Evolutionary conservation across 169 alveolate species (phyloP), one percentile per base, ranked within the genome.

Genomic region (Eimeria sp.): DNA sequence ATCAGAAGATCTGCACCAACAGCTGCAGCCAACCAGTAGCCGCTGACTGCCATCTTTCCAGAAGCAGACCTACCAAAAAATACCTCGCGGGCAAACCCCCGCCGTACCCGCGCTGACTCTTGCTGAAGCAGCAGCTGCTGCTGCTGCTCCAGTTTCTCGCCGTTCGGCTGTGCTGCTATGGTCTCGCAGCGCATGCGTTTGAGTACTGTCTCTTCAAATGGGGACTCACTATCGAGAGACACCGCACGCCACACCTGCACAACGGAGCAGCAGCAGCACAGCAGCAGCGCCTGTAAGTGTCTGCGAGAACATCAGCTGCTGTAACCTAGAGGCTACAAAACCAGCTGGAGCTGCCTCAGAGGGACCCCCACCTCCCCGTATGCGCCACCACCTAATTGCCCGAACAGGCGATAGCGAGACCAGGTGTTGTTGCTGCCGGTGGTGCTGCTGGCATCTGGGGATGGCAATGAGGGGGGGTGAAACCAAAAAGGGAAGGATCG

Each of bases 401-500:
- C 65, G 49, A 89, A 89, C 34, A 89, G 75, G 20, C 58, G 43
- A 70, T 89, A 89, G 57, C 78, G 95, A 18, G 61, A 20, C 47
- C 70, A 67, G 92, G 5, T 7, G 51, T 18, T 27, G 49, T 61
- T 61, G 54, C 57, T 30, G 51, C 84, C 34, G 47, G 54, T 73
- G 67, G 54, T 73, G 67, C 61, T 54, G 61, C 61, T 54, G 61
- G 20, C 16, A 54, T 11, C 20, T 54, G 61, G 61, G 61, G 61
- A 14, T 14, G 61, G 61, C 61, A 54, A 34, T 7, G 89, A 49
- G 27, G 89, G 89, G 67, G 30, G 34, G 61, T 22, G 67, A 34
- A 78, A 22, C 95, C 95, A 89, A 57, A 72, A 89, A 27, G 95
- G 95, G 58, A 89, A 89, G 73, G 95, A 86, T 10, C 65, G 20